A percentile compares a stretch with the other conserved stretches of the same genome.
phyloP scores from a whole-genome alignment of 2,329 filamentous ascomycete species.

The Byssochlamys sp. region DNA sequence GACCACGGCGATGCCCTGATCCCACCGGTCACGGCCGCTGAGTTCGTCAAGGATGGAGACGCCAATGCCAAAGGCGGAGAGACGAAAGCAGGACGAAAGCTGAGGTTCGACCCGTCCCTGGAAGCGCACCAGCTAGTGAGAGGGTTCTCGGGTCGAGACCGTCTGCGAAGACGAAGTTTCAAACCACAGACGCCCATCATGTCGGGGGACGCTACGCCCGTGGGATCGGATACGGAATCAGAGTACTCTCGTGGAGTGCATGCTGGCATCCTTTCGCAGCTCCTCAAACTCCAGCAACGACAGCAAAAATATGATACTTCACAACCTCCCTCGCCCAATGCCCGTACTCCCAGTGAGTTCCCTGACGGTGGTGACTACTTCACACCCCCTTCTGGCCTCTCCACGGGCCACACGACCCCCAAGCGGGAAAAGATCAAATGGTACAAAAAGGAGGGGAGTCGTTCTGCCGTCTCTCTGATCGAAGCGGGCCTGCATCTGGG shows the following conservation, averaged over 20 bases:
- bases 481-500: slow-evolving; percentile 7
- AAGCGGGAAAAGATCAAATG: slow-evolving; percentile 13
- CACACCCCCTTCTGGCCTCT: slow-evolving; percentile 6
- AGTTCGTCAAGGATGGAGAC: slow-evolving; percentile 3
- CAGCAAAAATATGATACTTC: slow-evolving; percentile 2
- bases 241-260: slow-evolving; percentile 15
- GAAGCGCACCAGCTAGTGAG: slow-evolving; percentile 26
- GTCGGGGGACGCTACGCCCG: slow-evolving; percentile 4
- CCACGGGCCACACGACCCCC: slow-evolving; percentile 3
- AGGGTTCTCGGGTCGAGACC: slow-evolving; percentile 18
- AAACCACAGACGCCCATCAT: slow-evolving; percentile 5
- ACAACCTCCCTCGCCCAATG: slow-evolving; percentile 7
- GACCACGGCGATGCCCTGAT: slow-evolving; percentile 7
- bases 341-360: not conserved
- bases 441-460: slow-evolving; percentile 13
- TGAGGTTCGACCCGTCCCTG: slow-evolving; percentile 1
- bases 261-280: slow-evolving; percentile 22
- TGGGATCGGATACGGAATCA: slow-evolving; percentile 6
- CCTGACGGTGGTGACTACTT: not conserved
- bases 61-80: not conserved
- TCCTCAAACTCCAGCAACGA: slow-evolving; percentile 19
- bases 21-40: not conserved
- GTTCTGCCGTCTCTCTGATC: slow-evolving; percentile 7
- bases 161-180: slow-evolving; percentile 10
- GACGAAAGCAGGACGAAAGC: not conserved